Base-by-base conservation (phyloP, 2,329 filamentous ascomycete genomes). In the Claviceps sp. region DNA sequence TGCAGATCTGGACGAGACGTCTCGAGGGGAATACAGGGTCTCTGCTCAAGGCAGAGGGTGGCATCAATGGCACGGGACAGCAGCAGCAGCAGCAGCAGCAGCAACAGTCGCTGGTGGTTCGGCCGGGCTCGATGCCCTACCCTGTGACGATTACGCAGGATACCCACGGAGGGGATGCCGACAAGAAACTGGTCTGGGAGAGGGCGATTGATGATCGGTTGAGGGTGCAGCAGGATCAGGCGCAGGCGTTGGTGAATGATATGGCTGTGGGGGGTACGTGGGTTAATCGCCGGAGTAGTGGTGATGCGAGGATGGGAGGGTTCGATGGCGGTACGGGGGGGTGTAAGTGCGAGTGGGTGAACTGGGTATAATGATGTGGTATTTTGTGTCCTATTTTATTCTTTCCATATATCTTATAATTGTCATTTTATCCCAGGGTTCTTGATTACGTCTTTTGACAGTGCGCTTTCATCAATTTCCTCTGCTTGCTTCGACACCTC, bases 291-390 rank as follows among this genome's bases (percentile, higher is more conserved):
- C 66, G 72, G 9, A 68, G 64, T 2, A 64, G 66, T 22, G 65
- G 62, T 1, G 68, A 80, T 54, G 58, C 64, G 11, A 71, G 67
- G 26, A 67, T 77, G 52, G 81, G 81, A 2, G 81, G 80, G 1
- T 75, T 78, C 56, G 80, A 85, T 61, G 81, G 81, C 22, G 81
- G 80, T 39, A 75, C 71, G 1, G 79, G 80, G 16, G 81, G 81
- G 1, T 84, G 80, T 60, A 71, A 68, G 63, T 84, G 80, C 61
- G 68, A 74, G 57, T 84, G 79, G 77, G 69, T 71, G 52, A 84
- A 84, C 54, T 80, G 66, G 65, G 55, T 57, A 20, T 53, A 34
- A 45, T 6, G 3, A 14, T 26, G 4, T 38, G 13, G 13, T 14
- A 11, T 23, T 13, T 49, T 6, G 6, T 23, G 34, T 36, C 38